A percentile compares a stretch with the other conserved stretches of the same genome.
Evolutionary conservation across 1,284 basidiomycete species (phyloP).

Genomic region (Austroboletus olivaceoglutinosus): DNA sequence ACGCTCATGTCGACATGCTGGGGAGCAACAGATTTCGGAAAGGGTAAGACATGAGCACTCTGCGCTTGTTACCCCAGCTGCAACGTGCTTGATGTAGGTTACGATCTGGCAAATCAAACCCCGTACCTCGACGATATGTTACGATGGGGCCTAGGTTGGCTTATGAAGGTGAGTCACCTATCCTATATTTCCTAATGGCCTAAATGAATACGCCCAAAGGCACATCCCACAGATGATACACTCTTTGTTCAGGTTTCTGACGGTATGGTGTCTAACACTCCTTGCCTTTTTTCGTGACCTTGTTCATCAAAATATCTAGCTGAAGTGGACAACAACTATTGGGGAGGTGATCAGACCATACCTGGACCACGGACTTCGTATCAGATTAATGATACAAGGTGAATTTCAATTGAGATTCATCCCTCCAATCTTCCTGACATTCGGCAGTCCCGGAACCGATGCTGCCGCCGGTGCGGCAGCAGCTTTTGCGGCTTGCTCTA

Average conservation of each 20-base stretch:
- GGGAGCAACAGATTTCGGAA: conserved; percentile 82
- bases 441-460: conserved; percentile 76
- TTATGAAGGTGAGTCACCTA: conserved; percentile 65
- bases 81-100: conserved; percentile 47
- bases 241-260: conserved; percentile 80
- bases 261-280: conserved; percentile 36
- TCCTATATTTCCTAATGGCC: background rate
- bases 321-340: conserved; percentile 72
- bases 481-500: conserved; percentile 83
- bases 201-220: conserved; percentile 43
- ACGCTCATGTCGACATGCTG: conserved; percentile 83
- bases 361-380: conserved; percentile 73
- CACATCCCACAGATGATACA: conserved; percentile 72
- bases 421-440: conserved; percentile 11
- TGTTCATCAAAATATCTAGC: conserved; percentile 34
- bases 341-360: conserved; percentile 84
- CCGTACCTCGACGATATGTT: conserved; percentile 85
- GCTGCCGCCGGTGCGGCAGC: conserved; percentile 80
- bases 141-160: conserved; percentile 89
- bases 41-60: conserved; percentile 42
- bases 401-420: background rate
- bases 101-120: conserved; percentile 81
- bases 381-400: conserved; percentile 68
- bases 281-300: background rate
- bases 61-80: background rate